These are phyloP conservation scores for Hypoxylon sp. DNA, from an alignment of 2,329 filamentous ascomycete genomes.

Conservation along the genomic window DNA sequence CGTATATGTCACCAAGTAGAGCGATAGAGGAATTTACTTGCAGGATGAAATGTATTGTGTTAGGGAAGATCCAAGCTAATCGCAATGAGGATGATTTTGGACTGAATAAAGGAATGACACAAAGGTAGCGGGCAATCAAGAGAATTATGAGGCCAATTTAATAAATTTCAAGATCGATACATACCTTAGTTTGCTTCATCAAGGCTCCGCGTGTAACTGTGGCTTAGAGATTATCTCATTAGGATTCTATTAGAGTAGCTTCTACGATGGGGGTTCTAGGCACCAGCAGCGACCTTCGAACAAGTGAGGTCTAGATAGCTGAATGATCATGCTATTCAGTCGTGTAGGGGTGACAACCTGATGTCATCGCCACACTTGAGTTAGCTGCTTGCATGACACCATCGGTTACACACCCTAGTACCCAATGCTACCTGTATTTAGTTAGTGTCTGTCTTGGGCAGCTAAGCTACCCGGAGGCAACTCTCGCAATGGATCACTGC, in stretches of 20 bases:
- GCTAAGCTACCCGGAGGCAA: conserved; percentile 3
- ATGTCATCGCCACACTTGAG: conserved; percentile 47
- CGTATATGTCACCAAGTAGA: neutral
- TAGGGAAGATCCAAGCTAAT: neutral
- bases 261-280: conserved; percentile 4
- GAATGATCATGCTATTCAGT: conserved; percentile 7
- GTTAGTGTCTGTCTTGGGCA: conserved; percentile 14
- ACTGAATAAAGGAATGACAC: neutral
- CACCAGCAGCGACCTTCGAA: neutral
- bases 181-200: conserved; percentile 11
- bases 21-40: neutral
- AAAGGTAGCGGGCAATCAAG: neutral
- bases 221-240: conserved; percentile 23
- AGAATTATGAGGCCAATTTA: conserved; percentile 11
- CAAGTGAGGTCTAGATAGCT: neutral
- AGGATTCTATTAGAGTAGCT: conserved; percentile 15
- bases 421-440: conserved; percentile 14
- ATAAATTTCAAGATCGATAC: conserved; percentile 11
- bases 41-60: too few species aligned
- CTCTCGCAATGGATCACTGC: neutral
- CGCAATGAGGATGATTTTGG: neutral
- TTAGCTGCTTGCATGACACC: neutral
- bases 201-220: conserved; percentile 28
- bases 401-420: conserved; percentile 10
- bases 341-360: conserved; percentile 33